Conservation (phyloP, 148 eudicot genomes). For the Diospyros lotus region DNA sequence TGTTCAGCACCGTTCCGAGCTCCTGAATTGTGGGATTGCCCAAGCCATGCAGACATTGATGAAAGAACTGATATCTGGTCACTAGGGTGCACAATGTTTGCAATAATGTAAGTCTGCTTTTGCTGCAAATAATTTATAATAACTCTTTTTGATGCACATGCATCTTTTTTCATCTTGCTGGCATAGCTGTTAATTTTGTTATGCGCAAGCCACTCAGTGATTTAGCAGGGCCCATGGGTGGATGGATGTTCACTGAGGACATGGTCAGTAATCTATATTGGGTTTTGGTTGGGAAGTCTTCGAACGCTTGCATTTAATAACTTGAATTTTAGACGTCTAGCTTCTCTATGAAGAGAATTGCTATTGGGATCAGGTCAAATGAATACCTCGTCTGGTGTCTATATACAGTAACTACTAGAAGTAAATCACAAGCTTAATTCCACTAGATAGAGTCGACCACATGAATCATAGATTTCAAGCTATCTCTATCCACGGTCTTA, state of each 20-base stretch:
- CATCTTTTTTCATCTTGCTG: not conserved
- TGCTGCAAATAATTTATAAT: not conserved
- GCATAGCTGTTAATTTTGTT: not conserved
- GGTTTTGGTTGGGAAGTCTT: constrained; percentile 1
- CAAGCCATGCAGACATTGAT: constrained; percentile 83
- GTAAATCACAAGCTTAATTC: no score
- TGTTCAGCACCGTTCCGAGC: constrained; percentile 96
- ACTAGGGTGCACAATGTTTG: constrained; percentile 88
- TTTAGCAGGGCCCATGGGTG: not conserved
- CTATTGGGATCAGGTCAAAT: no score
- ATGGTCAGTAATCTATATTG: no score
- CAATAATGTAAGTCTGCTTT: constrained; percentile 61
- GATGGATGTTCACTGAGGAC: not conserved
- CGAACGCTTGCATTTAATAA: not conserved
- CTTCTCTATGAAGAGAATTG: no score
- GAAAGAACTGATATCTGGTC: constrained; percentile 99
- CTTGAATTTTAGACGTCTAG: not conserved
- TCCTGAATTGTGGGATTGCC: constrained; percentile 98
- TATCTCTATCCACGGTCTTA: no score
- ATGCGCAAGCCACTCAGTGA: not conserved
- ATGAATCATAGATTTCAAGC: no score
- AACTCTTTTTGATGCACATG: not conserved
- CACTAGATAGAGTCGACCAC: no score
- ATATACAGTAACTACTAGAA: no score
- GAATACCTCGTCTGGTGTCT: no score